phyloP scores from a whole-genome alignment of 169 alveolate species.

The Theileria equi region DNA sequence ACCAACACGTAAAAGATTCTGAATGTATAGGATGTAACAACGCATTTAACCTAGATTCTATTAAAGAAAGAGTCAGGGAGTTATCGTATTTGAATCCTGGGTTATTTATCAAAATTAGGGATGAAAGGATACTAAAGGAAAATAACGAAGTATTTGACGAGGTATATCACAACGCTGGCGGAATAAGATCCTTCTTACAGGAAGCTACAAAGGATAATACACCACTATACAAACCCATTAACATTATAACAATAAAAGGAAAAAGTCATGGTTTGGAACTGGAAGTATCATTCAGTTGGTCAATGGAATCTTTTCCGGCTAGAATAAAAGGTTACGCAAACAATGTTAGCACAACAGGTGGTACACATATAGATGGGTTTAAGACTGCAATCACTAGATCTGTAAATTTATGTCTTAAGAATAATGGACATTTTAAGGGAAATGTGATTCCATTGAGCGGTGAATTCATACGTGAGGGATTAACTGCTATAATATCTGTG shows the following conservation, averaged over 20 bases:
- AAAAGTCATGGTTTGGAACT: slow-evolving; percentile 33
- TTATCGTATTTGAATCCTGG: slow-evolving; percentile 63
- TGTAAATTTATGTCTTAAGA: slow-evolving; percentile 59
- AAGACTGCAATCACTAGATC: slow-evolving; percentile 70
- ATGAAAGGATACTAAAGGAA: slow-evolving; percentile 31
- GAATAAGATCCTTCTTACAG: slow-evolving; percentile 57
- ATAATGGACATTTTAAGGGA: slow-evolving; percentile 51
- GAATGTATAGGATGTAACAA: slow-evolving; percentile 34
- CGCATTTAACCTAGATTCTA: slow-evolving; percentile 38
- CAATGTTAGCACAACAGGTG: slow-evolving; percentile 77
- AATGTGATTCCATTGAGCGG: slow-evolving; percentile 63
- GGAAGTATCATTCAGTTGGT: slow-evolving; percentile 64
- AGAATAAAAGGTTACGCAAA: slow-evolving; percentile 72
- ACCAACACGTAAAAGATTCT: slow-evolving; percentile 32
- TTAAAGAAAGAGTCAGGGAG: slow-evolving; percentile 45
- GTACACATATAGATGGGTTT: slow-evolving; percentile 81
- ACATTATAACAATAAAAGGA: slow-evolving; percentile 50
- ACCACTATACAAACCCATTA: slow-evolving; percentile 52
- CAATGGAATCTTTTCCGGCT: slow-evolving; percentile 62
- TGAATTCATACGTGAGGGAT: slow-evolving; percentile 71
- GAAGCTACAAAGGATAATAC: slow-evolving; percentile 51
- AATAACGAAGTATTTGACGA: slow-evolving; percentile 47
- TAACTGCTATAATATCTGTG: slow-evolving; percentile 76
- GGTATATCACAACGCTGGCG: slow-evolving; percentile 45
- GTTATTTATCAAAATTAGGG: slow-evolving; percentile 34